Base-by-base conservation (phyloP, 2,329 filamentous ascomycete species). In the Parastagonospora nodorum region DNA sequence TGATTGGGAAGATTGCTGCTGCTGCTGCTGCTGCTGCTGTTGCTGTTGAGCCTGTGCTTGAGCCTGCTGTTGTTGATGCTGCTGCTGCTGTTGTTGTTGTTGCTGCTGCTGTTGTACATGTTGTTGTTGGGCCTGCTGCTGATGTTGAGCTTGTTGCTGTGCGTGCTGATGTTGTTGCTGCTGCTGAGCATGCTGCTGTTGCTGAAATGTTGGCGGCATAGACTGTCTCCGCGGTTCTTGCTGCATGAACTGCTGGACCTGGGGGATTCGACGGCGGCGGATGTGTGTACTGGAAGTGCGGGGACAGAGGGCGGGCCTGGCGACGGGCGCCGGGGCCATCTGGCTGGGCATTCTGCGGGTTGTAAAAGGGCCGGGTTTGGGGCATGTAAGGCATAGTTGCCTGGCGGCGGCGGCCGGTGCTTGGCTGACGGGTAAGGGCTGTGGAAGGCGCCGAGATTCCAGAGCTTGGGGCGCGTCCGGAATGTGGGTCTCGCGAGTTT, bases 311-410 rank as follows among this genome's bases (percentile, higher is more conserved):
- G 74, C 10, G 77, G 64, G 6, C 45, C 45, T 38, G 57, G 59
- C 55, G 65, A 60, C 69, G 66, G 64, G 49, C 71, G 67, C 19
- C 19, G 76, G 74, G 15, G 76, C 77, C 69, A 80, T 81, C 59
- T 78, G 76, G 76, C 51, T 75, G 73, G 24, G 78, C 74, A 43
- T 79, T 74, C 57, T 82, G 88, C 8, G 85, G 85, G 64, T 91
- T 90, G 75, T 96, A 96, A 61, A 96, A 90, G 30, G 89, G 85
- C 33, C 33, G 89, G 89, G 57, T 94, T 92, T 2, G 89, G 86
- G 89, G 86, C 80, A 95, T 90, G 69, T 92, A 97, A 97, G 3
- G 88, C 84, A 73, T 89, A 96, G 47, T 84, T 89, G 66, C 88
- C 89, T 52, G 71, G 77, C 15, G 80, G 80, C 30, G 82, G 82